Evolutionary conservation across 164 flowering plant genomes (phyloP), one percentile per base, ranked within the genome.

Genomic region (Magnolia changhungtana): DNA sequence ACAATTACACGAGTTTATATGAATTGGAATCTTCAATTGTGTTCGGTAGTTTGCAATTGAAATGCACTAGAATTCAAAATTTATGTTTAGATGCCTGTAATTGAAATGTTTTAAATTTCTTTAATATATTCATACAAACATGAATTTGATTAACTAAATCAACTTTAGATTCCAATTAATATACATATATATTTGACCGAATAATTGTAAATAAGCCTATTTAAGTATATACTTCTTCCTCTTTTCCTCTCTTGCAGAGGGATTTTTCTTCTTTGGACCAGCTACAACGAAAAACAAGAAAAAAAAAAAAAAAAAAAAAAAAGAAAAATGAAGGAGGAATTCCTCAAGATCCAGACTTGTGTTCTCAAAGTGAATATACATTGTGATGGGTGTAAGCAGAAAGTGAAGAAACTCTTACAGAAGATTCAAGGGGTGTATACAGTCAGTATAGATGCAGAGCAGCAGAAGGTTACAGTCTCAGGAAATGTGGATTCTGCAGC

Each of bases 301-400:
- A 55, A 55, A 55, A 55, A 4, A 90, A 90, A 92, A 82, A 87
- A 83, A n/a, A n/a, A n/a, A n/a, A n/a, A n/a, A n/a, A n/a, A n/a
- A n/a, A n/a, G n/a, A n/a, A n/a, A 37, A 37, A 37, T 37, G 45
- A 91, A 90, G 86, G 90, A 86, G 76, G 91, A 89, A 80, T 89
- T 89, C 59, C 93, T 91, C 85, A 90, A 90, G 89, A 90, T 90
- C 81, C 96, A 89, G 93, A 90, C 87, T 23, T 87, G 82, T 81
- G 83, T 84, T 63, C 91, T 90, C 76, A 90, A 80, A 78, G 91
- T 90, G 69, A 87, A 85, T 83, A 81, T 90, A 50, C 88, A 90
- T 76, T 90, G 93, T 80, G 90, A 87, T 77, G 93, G 93, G n/a
- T 90, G 93, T 65, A 85, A 86, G 89, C 90, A 88, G 76, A 83